Evolutionary conservation across 2,329 filamentous ascomycete genomes (phyloP).

Genomic region (Teratosphaeria zuluensis): DNA sequence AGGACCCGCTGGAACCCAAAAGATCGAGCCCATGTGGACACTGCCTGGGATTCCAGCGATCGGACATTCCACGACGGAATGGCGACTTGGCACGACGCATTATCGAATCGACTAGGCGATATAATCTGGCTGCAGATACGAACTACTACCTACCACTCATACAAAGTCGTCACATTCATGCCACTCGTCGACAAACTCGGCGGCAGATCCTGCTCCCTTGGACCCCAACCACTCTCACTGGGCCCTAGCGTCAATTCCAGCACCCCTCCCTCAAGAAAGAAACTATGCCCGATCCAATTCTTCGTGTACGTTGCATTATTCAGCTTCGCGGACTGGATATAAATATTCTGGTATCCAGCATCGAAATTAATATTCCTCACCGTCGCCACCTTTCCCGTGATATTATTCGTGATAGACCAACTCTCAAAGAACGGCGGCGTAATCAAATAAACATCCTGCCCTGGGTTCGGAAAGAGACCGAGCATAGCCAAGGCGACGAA

Average conservation of each 20-base stretch:
- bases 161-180: neutral
- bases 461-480: slow-evolving; percentile 38
- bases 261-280: slow-evolving; percentile 35
- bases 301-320: slow-evolving; percentile 33
- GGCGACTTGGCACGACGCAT: too few relatives aligned
- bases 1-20: too few relatives aligned
- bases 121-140: neutral
- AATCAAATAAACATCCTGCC: slow-evolving; percentile 40
- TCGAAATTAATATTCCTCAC: slow-evolving; percentile 36
- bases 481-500: slow-evolving; percentile 36
- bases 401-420: slow-evolving; percentile 30
- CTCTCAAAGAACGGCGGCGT: slow-evolving; percentile 37
- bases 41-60: too few relatives aligned
- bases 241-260: slow-evolving; percentile 34
- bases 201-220: slow-evolving; percentile 31
- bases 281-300: slow-evolving; percentile 38
- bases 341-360: slow-evolving; percentile 31
- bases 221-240: slow-evolving; percentile 36
- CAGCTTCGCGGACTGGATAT: slow-evolving; percentile 35
- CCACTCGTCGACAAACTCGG: slow-evolving; percentile 23
- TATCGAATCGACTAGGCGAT: too few relatives aligned
- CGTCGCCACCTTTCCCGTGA: slow-evolving; percentile 33
- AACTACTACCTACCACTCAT: neutral
- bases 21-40: too few relatives aligned
- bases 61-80: too few relatives aligned